Evolutionary conservation across 148 eudicot genomes (phyloP), one percentile per base, ranked within the genome.

Genomic region (Rhododendron ferrugineum): DNA sequence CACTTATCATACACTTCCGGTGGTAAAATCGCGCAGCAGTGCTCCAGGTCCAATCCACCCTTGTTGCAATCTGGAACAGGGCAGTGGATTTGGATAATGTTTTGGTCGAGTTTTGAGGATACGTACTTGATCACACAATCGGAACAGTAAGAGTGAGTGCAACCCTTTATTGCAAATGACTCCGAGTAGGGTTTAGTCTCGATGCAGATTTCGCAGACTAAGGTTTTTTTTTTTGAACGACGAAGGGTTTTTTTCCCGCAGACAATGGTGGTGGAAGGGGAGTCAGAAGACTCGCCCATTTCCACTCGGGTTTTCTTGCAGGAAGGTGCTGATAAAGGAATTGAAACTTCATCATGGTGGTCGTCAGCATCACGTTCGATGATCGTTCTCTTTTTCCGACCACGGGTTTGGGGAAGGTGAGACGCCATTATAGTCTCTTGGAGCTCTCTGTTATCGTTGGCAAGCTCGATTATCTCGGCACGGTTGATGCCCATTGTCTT

Each of bases 171-270:
- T n/a, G 34, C 60, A 23, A 92, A 91, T 0, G 80, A 56, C 62
- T 90, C 93, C 2, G 46, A 47, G 0, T 1, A 34, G 1, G 89
- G 86, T 83, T 90, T 92, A 10, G 87, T 72, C 14, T 92, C 94
- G 0, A 90, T 87, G 84, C 96, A 94, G 16, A 92, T 92, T 37
- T 94, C 94, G 76, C 96, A 92, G 52, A 47, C 44, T 6, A 40
- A 40, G 7, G 44, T 6, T 40, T 40, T 40, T 0, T 37, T 40
- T 40, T 40, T 40, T 37, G 76, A 92, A 91, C 80, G 6, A 40
- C 44, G 44, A 40, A 40, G 44, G 1, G 6, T 40, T 0, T 40
- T 40, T 40, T 40, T 6, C 0, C 0, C 8, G 8, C 44, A 40
- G 44, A 40, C 44, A 54, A 22, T 74, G 85, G 18, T 8, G 5